Evolutionary conservation across 306 rosid genomes (phyloP), one percentile per base, ranked within the genome.

Genomic region (Hylodesmum podocarpum): DNA sequence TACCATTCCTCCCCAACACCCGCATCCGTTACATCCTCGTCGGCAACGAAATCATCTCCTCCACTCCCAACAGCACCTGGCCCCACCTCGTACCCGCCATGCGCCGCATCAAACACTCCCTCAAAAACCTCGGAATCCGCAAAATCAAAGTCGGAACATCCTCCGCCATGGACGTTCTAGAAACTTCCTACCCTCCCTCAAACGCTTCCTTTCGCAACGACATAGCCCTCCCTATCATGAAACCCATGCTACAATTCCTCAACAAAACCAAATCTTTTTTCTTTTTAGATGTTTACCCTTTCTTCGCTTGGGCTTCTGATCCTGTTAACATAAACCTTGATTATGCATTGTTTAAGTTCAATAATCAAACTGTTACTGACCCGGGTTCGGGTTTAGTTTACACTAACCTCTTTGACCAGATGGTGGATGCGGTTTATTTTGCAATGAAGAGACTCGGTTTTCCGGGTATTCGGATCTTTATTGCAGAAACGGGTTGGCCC

Each of bases 401-500:
- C 63, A 80, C 84, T 22, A 92, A 88, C 47, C 69, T 92, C 10
- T 87, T 92, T 37, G 97, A 92, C 16, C 97, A 92, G 44, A 92
- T 92, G 97, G 85, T 92, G 1, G 97, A 92, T 49, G 81, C 96
- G 0, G 81, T 92, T n/a, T 59, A 84, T 76, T 92, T 88, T 81
- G 97, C 96, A 0, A 92, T 92, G 93, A 78, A 77, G 18, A 37
- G 88, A 4, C 72, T 90, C 66, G 96, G 97, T 47, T 92, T 41
- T 22, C 92, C 96, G 29, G 80, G 73, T 16, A 34, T 86, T 22
- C 92, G 93, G 71, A 58, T 92, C 39, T 90, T 85, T 31, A 81
- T 92, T 3, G 92, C 96, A 5, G 97, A 92, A 84, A 92, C 97
- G 75, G 97, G 97, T 46, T 92, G 97, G 97, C 97, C 97, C 76